Base-by-base conservation (phyloP, 1,139 yeast species). In the Taiozyma sp. region DNA sequence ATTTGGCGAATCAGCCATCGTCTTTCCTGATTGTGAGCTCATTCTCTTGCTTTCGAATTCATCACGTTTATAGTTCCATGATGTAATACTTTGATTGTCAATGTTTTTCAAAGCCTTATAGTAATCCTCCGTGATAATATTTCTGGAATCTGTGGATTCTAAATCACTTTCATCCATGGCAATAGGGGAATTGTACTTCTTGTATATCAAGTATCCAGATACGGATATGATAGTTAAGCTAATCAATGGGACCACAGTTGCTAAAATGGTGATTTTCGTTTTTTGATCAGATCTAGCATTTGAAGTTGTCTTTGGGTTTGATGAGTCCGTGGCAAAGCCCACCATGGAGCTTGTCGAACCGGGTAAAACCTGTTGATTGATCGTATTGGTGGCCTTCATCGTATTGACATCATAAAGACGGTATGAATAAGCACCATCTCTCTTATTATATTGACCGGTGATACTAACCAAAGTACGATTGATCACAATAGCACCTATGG, bases 381-480 rank as follows among this genome's bases (percentile, higher is more conserved):
- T 22, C 2, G 30, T 34, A 16, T 56, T 58, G 4, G 67, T 48
- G 14, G 48, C 47, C 19, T 58, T 55, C 43, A 70, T 57, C 3
- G 55, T 49, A 11, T 63, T 51, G 2, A 66, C 59, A 56, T 68
- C 61, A 58, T 59, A 68, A 37, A 71, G 50, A 14, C 62, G 50
- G 32, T 68, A 35, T 19, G 48, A 32, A 50, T 64, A 68, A 8
- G 52, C 26, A 29, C 50, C 50, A 46, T 54, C 48, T 50, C 61
- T 52, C 49, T 59, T 55, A 41, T 50, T 43, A 16, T 46, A 47
- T 28, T 47, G 21, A 26, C 55, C 35, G 2, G 53, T 47, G 3
- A 73, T 56, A 10, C 72, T 67, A 3, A 74, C 56, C 32, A 76
- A 56, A 0, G 77, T 70, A 45, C 68, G 68, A 48, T 71, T 73